Percentiles rank a stretch among this genome's conserved stretches.
Evolutionary conservation across 2,329 filamentous ascomycete genomes (phyloP).

Genomic region (Juglanconis juglandina): DNA sequence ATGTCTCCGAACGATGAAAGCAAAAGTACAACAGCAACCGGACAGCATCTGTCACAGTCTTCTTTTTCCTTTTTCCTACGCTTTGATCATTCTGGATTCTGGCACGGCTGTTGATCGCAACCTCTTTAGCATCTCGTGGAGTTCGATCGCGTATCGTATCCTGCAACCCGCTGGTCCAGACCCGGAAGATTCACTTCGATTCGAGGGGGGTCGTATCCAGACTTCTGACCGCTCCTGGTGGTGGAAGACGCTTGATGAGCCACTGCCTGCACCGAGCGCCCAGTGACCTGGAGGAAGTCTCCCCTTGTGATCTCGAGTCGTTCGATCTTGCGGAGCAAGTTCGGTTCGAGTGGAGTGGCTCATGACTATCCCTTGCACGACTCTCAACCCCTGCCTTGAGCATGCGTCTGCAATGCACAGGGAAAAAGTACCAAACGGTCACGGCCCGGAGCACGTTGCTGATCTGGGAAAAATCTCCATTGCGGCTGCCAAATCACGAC

Average conservation of each 20-base stretch:
- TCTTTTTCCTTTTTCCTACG: not conserved
- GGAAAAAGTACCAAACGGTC: constrained; percentile 4
- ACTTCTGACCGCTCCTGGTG: constrained; percentile 12
- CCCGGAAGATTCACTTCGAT: not conserved
- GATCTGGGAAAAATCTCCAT: constrained; percentile 18
- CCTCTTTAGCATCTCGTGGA: not conserved
- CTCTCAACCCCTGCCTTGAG: not conserved
- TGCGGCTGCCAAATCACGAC: constrained; percentile 18
- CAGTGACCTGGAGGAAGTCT: not conserved
- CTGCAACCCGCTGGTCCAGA: not conserved
- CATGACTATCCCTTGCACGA: not conserved
- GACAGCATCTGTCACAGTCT: not conserved
- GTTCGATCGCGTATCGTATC: not conserved
- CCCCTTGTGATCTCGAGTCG: constrained; percentile 18
- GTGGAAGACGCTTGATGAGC: not conserved
- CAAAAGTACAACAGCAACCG: not conserved
- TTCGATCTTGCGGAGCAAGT: constrained; percentile 19
- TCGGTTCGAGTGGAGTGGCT: constrained; percentile 8
- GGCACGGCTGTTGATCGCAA: not conserved
- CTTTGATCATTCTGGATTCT: not conserved
- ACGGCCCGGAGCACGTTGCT: constrained; percentile 7
- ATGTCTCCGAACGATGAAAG: not conserved
- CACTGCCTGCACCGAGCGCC: not conserved
- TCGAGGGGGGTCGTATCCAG: not conserved
- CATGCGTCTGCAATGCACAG: constrained; percentile 9